A percentile compares a stretch with the other conserved stretches of the same genome.
phyloP scores from a whole-genome alignment of 805 yeast species.

The Candida wancherniae region DNA sequence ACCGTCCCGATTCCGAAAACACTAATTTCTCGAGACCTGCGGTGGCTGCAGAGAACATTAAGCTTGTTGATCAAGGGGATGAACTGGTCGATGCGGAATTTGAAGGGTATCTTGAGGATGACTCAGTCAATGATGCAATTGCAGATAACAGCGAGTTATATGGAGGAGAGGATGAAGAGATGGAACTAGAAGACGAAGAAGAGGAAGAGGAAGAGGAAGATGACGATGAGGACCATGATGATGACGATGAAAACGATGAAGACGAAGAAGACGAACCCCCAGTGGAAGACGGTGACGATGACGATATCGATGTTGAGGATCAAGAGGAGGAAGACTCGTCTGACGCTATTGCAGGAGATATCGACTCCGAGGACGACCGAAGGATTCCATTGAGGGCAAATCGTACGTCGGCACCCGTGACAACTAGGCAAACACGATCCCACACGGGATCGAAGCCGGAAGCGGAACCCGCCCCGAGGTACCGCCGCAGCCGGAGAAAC shows the following conservation, averaged over 20 bases:
- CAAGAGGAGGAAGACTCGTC: constrained; percentile 1
- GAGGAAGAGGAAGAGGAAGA: constrained; percentile 17
- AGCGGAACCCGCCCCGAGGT: too few species aligned
- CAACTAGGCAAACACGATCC: too few species aligned
- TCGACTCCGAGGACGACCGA: background rate
- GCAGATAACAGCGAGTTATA: constrained; percentile 7
- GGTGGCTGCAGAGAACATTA: too few species aligned
- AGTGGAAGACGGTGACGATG: constrained; percentile 12
- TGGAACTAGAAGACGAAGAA: constrained; percentile 21
- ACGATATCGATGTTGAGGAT: constrained; percentile 4
- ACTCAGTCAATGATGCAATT: constrained; percentile 5
- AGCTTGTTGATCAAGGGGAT: constrained; percentile 4
- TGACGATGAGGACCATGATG: constrained; percentile 13
- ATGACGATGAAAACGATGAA: constrained; percentile 18
- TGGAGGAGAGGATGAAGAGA: constrained; percentile 14
- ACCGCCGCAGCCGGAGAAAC: background rate
- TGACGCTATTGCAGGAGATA: constrained; percentile 1
- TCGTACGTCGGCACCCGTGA: too few species aligned
- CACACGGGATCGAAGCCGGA: too few species aligned
- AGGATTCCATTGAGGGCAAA: too few species aligned
- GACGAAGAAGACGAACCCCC: constrained; percentile 11
- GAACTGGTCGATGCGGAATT: constrained; percentile 7
- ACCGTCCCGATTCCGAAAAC: constrained; percentile 14
- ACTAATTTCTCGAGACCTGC: too few species aligned
- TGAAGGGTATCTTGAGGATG: constrained; percentile 6